Evolutionary conservation across 495 filamentous ascomycete species (phyloP).

Genomic region (Tuber umbilicatum): DNA sequence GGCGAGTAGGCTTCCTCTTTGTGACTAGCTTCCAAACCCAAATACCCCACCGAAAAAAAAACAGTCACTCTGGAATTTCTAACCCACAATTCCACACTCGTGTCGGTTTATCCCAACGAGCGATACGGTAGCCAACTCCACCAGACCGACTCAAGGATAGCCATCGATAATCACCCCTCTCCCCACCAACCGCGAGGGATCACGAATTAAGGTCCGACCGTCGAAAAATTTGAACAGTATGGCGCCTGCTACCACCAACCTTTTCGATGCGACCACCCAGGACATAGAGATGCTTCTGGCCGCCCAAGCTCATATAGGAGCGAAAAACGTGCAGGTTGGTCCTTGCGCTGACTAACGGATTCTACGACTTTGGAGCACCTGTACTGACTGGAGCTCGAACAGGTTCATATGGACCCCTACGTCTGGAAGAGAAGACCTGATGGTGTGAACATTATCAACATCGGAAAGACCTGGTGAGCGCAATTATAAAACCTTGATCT

Average conservation of each 20-base stretch:
- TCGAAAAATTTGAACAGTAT: conserved; percentile 49
- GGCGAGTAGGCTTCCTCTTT: neutral
- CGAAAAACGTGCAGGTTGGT: conserved; percentile 84
- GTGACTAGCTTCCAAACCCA: conserved; percentile 15
- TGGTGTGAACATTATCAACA: conserved; percentile 96
- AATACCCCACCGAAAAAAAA: conserved; percentile 34
- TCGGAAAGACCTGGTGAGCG: conserved; percentile 98
- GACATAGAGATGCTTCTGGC: conserved; percentile 99
- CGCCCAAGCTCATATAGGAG: conserved; percentile 92
- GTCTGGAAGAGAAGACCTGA: conserved; percentile 98
- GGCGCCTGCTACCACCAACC: conserved; percentile 66
- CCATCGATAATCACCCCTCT: conserved; percentile 16
- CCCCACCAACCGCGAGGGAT: conserved; percentile 33
- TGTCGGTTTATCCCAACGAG: conserved; percentile 17
- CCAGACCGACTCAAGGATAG: conserved; percentile 31
- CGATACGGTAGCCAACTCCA: conserved; percentile 28
- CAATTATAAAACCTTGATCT: conserved; percentile 7
- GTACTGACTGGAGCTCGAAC: conserved; percentile 23
- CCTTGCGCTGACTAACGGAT: conserved; percentile 8
- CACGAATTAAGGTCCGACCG: conserved; percentile 23
- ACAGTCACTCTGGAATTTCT: conserved; percentile 37
- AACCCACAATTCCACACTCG: conserved; percentile 26
- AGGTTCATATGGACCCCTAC: conserved; percentile 96
- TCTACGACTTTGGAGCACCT: conserved; percentile 18
- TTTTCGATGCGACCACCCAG: conserved; percentile 61